These are phyloP conservation scores for Mallotus nudiflorus DNA, from an alignment of 345 rosid genomes.

Conservation along the genomic window DNA sequence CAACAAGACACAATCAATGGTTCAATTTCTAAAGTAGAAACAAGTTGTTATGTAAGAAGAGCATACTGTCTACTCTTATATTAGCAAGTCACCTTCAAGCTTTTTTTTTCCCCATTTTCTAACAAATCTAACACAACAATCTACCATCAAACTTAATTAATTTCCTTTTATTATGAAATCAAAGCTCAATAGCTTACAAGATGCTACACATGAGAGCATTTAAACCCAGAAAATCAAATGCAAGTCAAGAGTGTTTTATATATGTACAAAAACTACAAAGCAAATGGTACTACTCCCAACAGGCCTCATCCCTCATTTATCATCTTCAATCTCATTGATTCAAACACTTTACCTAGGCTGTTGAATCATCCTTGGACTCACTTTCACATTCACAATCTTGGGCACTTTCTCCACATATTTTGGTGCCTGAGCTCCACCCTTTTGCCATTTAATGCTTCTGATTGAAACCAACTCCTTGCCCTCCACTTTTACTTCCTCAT, in stretches of 20 bases:
- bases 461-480: slow-evolving; percentile 39
- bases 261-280: slow-evolving; percentile 12
- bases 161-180: slow-evolving; percentile 7
- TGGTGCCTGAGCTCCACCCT: slow-evolving; percentile 30
- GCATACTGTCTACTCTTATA: not conserved
- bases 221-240: not conserved
- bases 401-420: slow-evolving; percentile 46
- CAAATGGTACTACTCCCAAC: not conserved
- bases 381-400: slow-evolving; percentile 49
- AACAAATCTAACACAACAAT: not conserved
- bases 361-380: slow-evolving; percentile 67
- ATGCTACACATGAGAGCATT: not conserved
- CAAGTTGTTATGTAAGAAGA: not conserved
- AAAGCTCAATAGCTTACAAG: not conserved
- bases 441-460: slow-evolving; percentile 41
- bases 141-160: not conserved
- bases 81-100: not conserved
- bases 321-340: not conserved
- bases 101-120: not conserved
- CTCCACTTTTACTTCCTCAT: slow-evolving; percentile 15
- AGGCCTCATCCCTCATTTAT: too few species aligned
- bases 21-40: not conserved
- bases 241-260: not conserved
- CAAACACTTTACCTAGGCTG: slow-evolving; percentile 47
- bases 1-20: not conserved